Conservation (phyloP, 2,329 filamentous ascomycete species). For the Xylariaceae sp. region DNA sequence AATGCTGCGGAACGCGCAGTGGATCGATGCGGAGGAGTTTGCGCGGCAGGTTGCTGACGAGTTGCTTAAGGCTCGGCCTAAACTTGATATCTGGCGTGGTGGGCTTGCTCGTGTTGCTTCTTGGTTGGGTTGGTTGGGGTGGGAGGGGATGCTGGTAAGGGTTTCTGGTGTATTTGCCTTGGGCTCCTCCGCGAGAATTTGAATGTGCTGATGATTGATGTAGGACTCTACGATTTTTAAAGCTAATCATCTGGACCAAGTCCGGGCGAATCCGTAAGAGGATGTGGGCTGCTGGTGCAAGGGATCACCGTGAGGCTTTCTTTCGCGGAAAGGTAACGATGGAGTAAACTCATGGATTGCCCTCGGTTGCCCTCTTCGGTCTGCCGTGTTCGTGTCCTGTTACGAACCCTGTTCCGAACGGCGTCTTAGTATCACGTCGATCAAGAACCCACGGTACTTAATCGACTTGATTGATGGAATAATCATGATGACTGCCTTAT, state of each 20-base stretch:
- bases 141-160: conserved; percentile 34
- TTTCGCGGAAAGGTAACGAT: no score
- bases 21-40: conserved; percentile 28
- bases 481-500: neutral
- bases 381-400: no score
- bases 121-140: conserved; percentile 30
- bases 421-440: no score
- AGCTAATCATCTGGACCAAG: conserved; percentile 21
- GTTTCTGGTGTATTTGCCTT: neutral
- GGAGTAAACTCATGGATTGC: no score
- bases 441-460: no score
- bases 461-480: no score
- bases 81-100: conserved; percentile 30
- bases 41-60: conserved; percentile 30
- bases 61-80: conserved; percentile 26
- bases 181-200: neutral
- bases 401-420: no score
- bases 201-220: conserved; percentile 1
- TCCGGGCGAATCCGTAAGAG: neutral
- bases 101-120: conserved; percentile 28
- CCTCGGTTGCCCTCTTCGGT: no score
- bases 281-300: neutral
- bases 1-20: conserved; percentile 27
- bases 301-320: neutral
- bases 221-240: conserved; percentile 26